Evolutionary conservation across 1,284 basidiomycete genomes (phyloP), one percentile per base, ranked within the genome.

Genomic region (Microstroma glucosiphilum): DNA sequence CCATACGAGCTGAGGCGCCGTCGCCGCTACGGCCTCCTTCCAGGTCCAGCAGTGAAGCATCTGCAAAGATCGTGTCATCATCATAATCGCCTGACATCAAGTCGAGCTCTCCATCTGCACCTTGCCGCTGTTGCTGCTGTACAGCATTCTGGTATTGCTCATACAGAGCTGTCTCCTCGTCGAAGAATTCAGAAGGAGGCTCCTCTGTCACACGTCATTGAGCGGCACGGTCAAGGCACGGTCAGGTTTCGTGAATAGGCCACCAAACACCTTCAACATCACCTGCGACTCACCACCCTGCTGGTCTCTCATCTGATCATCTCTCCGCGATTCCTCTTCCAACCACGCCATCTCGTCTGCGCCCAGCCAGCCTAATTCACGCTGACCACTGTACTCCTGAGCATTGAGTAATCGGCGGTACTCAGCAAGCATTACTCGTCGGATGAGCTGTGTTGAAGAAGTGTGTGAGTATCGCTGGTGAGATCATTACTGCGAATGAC

Each of bases 321-420:
- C 61, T 7, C 48, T 30, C 0, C 23, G 43, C 6, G 67, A 60
- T 49, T 69, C 67, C 30, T 67, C 63, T 48, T 69, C 67, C 2
- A 69, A 26, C 30, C 43, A 54, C 2, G 66, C 48, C 60, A 69
- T 53, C 9, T 62, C 46, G 42, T 69, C 67, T 0, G 66, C 13
- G 42, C 56, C 58, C 6, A 62, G 8, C 9, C 59, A 58, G 1
- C 63, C 67, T 6, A 69, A 8, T n/a, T 55, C 56, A 6, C 11
- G 21, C 8, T 25, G 19, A 4, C 56, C 56, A 9, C 46, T 37
- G 8, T 30, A 25, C 42, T 69, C 67, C 19, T 60, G 59, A 9
- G 21, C 8, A 1, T 15, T 4, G 21, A 49, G 17, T n/a, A 64
- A 56, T 11, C 63, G 55, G 21, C 57, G 13, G 54, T 65, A 67